phyloP scores from a whole-genome alignment of 108 stramenopile genomes.

The Fistulifera pelliculosa region DNA sequence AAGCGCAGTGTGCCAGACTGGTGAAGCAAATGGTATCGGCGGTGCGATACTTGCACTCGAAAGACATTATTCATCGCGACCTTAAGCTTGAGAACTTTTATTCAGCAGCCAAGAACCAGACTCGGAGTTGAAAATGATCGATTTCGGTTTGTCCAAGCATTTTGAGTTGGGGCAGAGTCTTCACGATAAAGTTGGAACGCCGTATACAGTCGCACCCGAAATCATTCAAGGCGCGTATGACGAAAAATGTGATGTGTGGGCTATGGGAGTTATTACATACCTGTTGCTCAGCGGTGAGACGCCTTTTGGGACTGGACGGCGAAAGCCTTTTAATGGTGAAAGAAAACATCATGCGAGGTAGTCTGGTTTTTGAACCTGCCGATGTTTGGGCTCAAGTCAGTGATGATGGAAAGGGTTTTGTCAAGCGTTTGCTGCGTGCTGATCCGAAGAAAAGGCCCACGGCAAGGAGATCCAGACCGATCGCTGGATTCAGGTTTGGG shows the following conservation, averaged over 20 bases:
- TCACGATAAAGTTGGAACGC: conserved; percentile 75
- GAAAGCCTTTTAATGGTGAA: conserved; percentile 32
- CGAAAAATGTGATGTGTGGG: conserved; percentile 79
- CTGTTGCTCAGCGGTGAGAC: conserved; percentile 75
- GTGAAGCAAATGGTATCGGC: conserved; percentile 85
- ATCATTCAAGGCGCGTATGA: conserved; percentile 76
- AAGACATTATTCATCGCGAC: conserved; percentile 31
- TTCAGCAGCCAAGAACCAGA: conserved; percentile 32
- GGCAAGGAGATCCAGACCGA: conserved; percentile 56
- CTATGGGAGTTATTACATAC: conserved; percentile 83
- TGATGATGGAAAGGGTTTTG: conserved; percentile 55
- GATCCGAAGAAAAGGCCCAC: conserved; percentile 60
- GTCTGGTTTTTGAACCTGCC: conserved; percentile 49
- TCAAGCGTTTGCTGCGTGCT: conserved; percentile 44
- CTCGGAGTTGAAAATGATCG: conserved; percentile 65
- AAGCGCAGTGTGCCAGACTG: conserved; percentile 58
- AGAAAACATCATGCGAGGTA: conserved; percentile 10
- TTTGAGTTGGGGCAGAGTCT: conserved; percentile 58
- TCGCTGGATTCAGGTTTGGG: conserved; percentile 51
- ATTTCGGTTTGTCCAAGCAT: conserved; percentile 87
- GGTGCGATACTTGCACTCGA: conserved; percentile 85
- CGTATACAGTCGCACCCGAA: conserved; percentile 86
- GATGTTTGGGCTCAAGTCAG: conserved; percentile 72
- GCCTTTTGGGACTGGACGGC: conserved; percentile 82
- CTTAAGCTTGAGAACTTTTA: conserved; percentile 34